Conservation (phyloP, 495 filamentous ascomycete species). For the Jackrogersella multiformis region DNA sequence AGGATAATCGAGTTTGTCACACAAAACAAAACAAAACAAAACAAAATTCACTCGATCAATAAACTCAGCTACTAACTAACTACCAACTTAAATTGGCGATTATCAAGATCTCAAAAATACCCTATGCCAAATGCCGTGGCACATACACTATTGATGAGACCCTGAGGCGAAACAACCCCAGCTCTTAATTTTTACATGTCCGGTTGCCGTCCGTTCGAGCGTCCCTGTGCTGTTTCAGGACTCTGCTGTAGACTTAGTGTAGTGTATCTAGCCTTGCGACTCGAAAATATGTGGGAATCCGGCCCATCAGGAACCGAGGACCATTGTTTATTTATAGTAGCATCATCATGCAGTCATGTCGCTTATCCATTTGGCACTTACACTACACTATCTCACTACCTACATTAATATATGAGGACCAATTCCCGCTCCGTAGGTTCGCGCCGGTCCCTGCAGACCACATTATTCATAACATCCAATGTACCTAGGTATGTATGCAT, state of each 20-base stretch:
- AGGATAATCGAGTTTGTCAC: too few species aligned
- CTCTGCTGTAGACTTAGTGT: too few species aligned
- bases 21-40: too few species aligned
- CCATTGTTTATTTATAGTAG: background rate
- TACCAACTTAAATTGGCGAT: too few species aligned
- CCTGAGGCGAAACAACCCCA: constrained; percentile 21
- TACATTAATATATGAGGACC: too few species aligned
- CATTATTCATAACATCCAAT: constrained; percentile 6
- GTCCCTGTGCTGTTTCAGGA: constrained; percentile 24
- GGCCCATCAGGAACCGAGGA: background rate
- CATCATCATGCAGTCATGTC: background rate
- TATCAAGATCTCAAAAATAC: background rate
- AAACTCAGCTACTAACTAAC: too few species aligned
- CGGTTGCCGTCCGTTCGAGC: background rate
- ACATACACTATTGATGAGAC: constrained; percentile 2
- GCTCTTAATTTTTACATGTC: constrained; percentile 3
- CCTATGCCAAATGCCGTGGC: background rate
- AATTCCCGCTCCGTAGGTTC: constrained; percentile 10
- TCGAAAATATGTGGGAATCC: constrained; percentile 17
- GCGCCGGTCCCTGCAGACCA: background rate
- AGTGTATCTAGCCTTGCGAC: constrained; percentile 4
- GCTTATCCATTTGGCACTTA: background rate
- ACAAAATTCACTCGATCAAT: too few species aligned
- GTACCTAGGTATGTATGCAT: too few species aligned
- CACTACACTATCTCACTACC: too few species aligned